Evolutionary conservation across 352 stramenopile genomes (phyloP).

Genomic region (Phytophthora sansomeana): DNA sequence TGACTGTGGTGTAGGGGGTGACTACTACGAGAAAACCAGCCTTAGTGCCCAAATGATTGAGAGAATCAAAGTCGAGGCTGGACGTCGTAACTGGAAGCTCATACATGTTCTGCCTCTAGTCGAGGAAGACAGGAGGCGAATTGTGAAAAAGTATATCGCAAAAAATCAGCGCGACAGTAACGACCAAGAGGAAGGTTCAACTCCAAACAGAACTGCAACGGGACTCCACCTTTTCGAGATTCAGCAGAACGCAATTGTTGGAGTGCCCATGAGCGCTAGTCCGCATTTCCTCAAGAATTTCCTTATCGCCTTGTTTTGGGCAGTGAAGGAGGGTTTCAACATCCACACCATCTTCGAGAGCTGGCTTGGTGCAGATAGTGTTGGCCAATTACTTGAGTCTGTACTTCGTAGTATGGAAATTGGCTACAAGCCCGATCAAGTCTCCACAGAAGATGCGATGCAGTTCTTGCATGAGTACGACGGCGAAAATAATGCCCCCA

Average conservation of each 20-base stretch:
- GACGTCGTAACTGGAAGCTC: slow-evolving; percentile 77
- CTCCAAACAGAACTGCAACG: slow-evolving; percentile 2
- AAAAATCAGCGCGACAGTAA: slow-evolving; percentile 28
- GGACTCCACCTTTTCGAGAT: slow-evolving; percentile 79
- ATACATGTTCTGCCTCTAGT: slow-evolving; percentile 64
- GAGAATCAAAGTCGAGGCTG: slow-evolving; percentile 84
- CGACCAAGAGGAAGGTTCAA: slow-evolving; percentile 13
- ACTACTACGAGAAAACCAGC: slow-evolving; percentile 67
- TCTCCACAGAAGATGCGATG: slow-evolving; percentile 57
- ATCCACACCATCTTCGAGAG: slow-evolving; percentile 70
- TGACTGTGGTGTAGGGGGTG: slow-evolving; percentile 34
- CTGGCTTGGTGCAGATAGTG: slow-evolving; percentile 68
- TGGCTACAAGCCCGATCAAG: slow-evolving; percentile 54
- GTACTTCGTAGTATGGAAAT: slow-evolving; percentile 79
- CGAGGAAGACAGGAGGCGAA: slow-evolving; percentile 64
- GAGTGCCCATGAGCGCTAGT: slow-evolving; percentile 54
- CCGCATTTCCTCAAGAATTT: slow-evolving; percentile 78
- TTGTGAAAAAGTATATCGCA: slow-evolving; percentile 74
- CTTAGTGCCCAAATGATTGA: slow-evolving; percentile 84
- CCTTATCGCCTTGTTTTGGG: slow-evolving; percentile 65
- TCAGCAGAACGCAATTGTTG: slow-evolving; percentile 77
- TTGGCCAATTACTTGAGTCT: slow-evolving; percentile 62
- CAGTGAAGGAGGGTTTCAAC: slow-evolving; percentile 77
- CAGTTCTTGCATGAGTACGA: slow-evolving; percentile 70
- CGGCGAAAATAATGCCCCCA: slow-evolving; percentile 7